Conservation (phyloP, 2,329 filamentous ascomycete species). For the Trematosphaeria pertusa region DNA sequence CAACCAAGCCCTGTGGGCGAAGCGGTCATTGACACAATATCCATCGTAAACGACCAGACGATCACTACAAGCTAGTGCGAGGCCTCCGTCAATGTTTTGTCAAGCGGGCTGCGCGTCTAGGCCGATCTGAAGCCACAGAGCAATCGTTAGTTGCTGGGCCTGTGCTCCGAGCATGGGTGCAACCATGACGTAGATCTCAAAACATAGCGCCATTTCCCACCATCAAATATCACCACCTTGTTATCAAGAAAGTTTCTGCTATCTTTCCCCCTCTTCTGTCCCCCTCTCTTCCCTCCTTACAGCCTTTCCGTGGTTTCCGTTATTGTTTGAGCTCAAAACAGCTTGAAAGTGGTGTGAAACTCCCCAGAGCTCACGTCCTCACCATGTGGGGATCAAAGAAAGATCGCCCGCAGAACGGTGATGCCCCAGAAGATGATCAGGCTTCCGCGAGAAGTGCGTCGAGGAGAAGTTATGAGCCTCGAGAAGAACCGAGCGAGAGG, state of each 20-base stretch:
- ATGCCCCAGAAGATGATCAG: conserved; percentile 31
- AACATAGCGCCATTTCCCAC: background rate
- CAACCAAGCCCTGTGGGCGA: too few species aligned
- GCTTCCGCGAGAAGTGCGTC: conserved; percentile 30
- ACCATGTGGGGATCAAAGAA: conserved; percentile 65
- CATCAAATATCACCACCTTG: background rate
- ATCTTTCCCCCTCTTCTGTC: background rate
- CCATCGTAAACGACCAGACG: too few species aligned
- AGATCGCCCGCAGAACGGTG: conserved; percentile 51
- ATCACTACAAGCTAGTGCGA: too few species aligned
- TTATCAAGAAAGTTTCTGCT: background rate
- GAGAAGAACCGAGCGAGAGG: conserved; percentile 65
- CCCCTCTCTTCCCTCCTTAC: conserved; percentile 1
- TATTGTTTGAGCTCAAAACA: too few species aligned
- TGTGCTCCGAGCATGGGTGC: too few species aligned
- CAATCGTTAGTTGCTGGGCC: too few species aligned
- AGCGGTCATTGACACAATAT: too few species aligned
- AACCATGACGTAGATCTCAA: background rate
- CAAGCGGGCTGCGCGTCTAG: too few species aligned
- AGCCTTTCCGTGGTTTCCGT: background rate
- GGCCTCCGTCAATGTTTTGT: too few species aligned
- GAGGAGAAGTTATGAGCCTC: conserved; percentile 37
- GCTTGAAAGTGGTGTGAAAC: too few species aligned
- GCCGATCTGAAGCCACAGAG: too few species aligned
- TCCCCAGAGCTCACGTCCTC: conserved; percentile 28